Base-by-base conservation (phyloP, 2,329 filamentous ascomycete genomes). In the Colletotrichum caudatum region DNA sequence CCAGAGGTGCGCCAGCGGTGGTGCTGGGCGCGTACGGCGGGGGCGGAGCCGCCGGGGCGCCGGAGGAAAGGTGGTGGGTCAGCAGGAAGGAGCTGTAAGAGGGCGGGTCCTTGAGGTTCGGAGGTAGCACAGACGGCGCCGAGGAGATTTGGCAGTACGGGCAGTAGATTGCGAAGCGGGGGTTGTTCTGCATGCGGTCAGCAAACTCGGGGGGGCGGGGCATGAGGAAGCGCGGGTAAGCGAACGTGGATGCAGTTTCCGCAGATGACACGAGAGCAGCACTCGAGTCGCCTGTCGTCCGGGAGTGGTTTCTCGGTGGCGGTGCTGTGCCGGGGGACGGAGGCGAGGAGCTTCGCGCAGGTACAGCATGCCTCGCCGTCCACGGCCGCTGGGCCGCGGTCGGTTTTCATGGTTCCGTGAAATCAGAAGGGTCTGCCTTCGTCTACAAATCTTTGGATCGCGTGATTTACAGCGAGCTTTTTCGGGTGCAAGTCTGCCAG, bases 121-220 rank as follows among this genome's bases (percentile, higher is more conserved):
- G 90, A 1, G 90, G 84, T 4, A 90, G 80, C 9, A 81, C 77
- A 26, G 88, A 89, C 3, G 90, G 89, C 5, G 81, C 83, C 56
- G 84, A 87, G 6, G 91, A 90, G 75, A 94, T 88, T 80, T 95
- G 93, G 79, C 93, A 96, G 80, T 92, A 95, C 0, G 93, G 93
- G 78, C 90, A 90, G 78, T 89, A 90, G 44, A 84, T 83, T 64
- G 87, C 86, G 81, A 94, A 94, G 51, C 92, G 89, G 39, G 85
- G 83, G 78, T 94, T 94, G 58, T 87, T 82, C 88, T 90, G 74
- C 39, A 18, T 53, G 41, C 12, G 8, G 44, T 68, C 44, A 63
- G 69, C n/a, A 29, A 54, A 29, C n/a, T 9, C 1, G 69, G 16
- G 60, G 51, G 44, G 35, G 56, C 61, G 37, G 44, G 60, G 37